These are phyloP conservation scores for Salicornia ramosissima DNA, from an alignment of 148 eudicot genomes.

Conservation along the genomic window DNA sequence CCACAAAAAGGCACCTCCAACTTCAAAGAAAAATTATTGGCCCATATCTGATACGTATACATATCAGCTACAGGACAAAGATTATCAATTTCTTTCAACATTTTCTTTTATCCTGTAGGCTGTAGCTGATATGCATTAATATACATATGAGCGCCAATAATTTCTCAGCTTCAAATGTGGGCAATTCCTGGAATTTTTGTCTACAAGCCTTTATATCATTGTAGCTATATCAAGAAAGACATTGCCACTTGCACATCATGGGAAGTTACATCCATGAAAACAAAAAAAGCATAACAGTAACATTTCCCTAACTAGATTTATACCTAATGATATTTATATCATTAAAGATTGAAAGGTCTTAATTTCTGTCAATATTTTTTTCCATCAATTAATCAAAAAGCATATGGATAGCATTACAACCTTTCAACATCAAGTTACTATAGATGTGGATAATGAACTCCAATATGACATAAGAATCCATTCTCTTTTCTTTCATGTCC, in stretches of 20 bases:
- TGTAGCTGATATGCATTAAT: too few relatives aligned
- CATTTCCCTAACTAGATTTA: neutral
- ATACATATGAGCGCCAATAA: too few relatives aligned
- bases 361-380: neutral
- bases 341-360: neutral
- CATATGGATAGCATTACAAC: neutral
- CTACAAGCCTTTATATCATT: too few relatives aligned
- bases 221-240: neutral
- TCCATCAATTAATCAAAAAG: slow-evolving; percentile 2
- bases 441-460: slow-evolving; percentile 8
- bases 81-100: too few relatives aligned
- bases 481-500: neutral
- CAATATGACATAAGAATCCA: slow-evolving; percentile 11
- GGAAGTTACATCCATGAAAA: slow-evolving; percentile 2
- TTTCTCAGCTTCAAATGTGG: too few relatives aligned
- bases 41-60: too few relatives aligned
- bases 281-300: neutral
- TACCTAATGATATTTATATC: too few relatives aligned
- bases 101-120: too few relatives aligned
- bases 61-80: too few relatives aligned
- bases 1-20: neutral
- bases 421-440: slow-evolving; percentile 4
- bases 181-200: neutral
- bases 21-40: too few relatives aligned
- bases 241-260: neutral